Evolutionary conservation across 768 basidiomycete species (phyloP).

Genomic region (Auricularia heimuer): DNA sequence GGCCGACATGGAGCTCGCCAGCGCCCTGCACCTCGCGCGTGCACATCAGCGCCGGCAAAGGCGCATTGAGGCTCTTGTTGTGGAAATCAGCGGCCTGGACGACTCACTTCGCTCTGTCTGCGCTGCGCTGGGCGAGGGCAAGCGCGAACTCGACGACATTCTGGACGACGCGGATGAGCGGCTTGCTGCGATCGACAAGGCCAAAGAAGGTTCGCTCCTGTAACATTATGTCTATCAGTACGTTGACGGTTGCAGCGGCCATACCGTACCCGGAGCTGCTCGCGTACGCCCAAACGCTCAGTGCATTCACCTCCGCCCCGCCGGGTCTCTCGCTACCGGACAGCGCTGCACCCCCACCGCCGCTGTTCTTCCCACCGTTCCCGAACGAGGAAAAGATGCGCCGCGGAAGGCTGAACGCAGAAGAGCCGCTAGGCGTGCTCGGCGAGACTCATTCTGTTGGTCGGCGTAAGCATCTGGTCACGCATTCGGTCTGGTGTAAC

Average conservation of each 20-base stretch:
- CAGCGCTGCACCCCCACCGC: slow-evolving; percentile 60
- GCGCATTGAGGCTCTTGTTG: slow-evolving; percentile 59
- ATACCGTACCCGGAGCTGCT: slow-evolving; percentile 77
- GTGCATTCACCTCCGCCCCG: slow-evolving; percentile 80
- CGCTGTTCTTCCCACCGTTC: slow-evolving; percentile 81
- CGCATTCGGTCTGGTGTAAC: too few species aligned
- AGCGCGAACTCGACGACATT: slow-evolving; percentile 55
- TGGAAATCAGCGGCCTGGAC: slow-evolving; percentile 62
- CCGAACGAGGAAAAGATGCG: slow-evolving; percentile 91
- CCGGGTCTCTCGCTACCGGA: slow-evolving; percentile 66
- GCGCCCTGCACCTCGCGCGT: slow-evolving; percentile 54
- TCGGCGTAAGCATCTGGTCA: slow-evolving; percentile 38
- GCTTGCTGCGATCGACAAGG: slow-evolving; percentile 57
- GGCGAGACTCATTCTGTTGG: slow-evolving; percentile 81
- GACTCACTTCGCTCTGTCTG: slow-evolving; percentile 60
- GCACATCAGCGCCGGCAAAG: slow-evolving; percentile 69
- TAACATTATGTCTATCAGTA: background rate
- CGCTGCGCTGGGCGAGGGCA: slow-evolving; percentile 51
- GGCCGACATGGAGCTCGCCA: slow-evolving; percentile 56
- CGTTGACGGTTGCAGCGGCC: slow-evolving; percentile 36
- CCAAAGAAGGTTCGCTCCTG: slow-evolving; percentile 47
- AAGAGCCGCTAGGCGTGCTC: slow-evolving; percentile 65
- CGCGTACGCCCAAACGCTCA: slow-evolving; percentile 75
- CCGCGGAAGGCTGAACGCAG: slow-evolving; percentile 66
- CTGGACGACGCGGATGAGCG: slow-evolving; percentile 67